Evolutionary conservation across 176 grass and related monocot genomes (phyloP).

Genomic region (Chrysopogon serrulatus): DNA sequence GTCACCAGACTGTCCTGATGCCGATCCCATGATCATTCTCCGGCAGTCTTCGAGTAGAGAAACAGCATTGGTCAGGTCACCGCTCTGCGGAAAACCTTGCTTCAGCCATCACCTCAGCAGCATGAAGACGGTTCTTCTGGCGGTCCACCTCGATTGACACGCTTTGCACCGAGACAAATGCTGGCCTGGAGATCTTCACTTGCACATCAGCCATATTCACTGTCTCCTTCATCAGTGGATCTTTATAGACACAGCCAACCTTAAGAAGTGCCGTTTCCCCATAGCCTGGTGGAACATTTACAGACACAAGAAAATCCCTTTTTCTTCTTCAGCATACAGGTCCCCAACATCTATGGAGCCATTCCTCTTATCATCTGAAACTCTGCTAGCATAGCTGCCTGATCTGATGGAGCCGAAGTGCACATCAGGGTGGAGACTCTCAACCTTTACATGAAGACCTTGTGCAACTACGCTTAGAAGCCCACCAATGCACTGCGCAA

Average conservation of each 20-base stretch:
- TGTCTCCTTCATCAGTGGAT: conserved; percentile 66
- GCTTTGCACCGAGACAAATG: conserved; percentile 36
- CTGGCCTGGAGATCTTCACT: conserved; percentile 70
- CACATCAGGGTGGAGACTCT: conserved; percentile 57
- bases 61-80: conserved; percentile 57
- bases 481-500: conserved; percentile 93
- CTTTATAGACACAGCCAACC: conserved; percentile 67
- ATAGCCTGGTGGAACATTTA: conserved; percentile 53
- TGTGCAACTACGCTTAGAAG: conserved; percentile 86
- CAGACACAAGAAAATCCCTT: conserved; percentile 76
- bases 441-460: conserved; percentile 54
- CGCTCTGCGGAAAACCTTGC: conserved; percentile 67
- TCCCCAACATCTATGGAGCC: conserved; percentile 75
- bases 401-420: conserved; percentile 67
- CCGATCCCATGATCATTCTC: conserved; percentile 52
- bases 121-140: conserved; percentile 77
- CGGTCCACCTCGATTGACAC: conserved; percentile 77
- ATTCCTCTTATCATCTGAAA: conserved; percentile 47
- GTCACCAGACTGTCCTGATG: conserved; percentile 59
- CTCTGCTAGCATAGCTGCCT: conserved; percentile 65
- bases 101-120: conserved; percentile 82
- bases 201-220: conserved; percentile 55
- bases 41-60: conserved; percentile 68
- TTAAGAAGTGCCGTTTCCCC: conserved; percentile 51
- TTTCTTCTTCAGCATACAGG: conserved; percentile 88